Percentiles rank a stretch among this genome's conserved stretches.
Evolutionary conservation across 345 rosid species (phyloP).

Genomic region (thale cress (Arabidopsis thaliana)): DNA sequence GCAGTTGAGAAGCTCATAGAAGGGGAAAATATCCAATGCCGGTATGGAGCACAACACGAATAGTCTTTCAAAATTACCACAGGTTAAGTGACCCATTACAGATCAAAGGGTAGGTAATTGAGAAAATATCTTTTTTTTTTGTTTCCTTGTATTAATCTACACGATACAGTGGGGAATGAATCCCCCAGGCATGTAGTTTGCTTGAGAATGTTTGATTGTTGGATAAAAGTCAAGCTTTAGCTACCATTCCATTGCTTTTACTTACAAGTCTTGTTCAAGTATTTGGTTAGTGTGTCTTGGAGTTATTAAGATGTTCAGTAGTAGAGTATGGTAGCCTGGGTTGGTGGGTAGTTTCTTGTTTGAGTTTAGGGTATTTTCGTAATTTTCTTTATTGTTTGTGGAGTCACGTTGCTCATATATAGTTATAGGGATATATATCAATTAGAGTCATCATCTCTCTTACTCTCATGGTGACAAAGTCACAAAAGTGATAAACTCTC

Average conservation of each 20-base stretch:
- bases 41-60: conserved; percentile 48
- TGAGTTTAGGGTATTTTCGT: conserved; percentile 30
- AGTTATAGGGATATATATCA: background rate
- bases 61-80: conserved; percentile 23
- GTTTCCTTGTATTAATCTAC: conserved; percentile 5
- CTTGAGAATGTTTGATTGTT: conserved; percentile 39
- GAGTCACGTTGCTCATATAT: conserved; percentile 31
- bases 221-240: conserved; percentile 43
- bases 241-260: conserved; percentile 47
- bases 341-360: conserved; percentile 38
- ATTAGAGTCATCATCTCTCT: conserved; percentile 26
- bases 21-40: conserved; percentile 70
- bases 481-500: conserved; percentile 16
- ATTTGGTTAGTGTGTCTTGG: background rate
- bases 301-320: conserved; percentile 11
- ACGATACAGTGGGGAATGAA: conserved; percentile 32
- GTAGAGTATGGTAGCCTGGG: conserved; percentile 34
- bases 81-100: conserved; percentile 21
- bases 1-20: conserved; percentile 77
- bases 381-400: conserved; percentile 15
- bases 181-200: conserved; percentile 26
- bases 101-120: conserved; percentile 32
- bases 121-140: conserved; percentile 2
- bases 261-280: conserved; percentile 35
- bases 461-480: conserved; percentile 15